Evolutionary conservation across 208 protist genomes (phyloP).

Genomic region (Sergeia podlipaevii): DNA sequence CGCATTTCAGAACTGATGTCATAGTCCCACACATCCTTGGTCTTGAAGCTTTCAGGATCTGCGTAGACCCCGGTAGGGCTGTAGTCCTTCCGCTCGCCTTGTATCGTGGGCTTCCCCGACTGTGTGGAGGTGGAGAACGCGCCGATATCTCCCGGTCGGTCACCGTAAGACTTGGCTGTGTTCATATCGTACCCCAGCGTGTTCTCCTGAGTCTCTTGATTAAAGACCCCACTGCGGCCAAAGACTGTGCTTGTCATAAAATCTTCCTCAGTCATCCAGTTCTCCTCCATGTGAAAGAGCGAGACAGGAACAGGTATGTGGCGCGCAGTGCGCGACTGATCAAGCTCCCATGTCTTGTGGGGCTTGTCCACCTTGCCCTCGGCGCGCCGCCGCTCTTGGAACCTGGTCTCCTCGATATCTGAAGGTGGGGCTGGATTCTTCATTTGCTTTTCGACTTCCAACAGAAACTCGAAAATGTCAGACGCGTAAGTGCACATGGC

Average conservation of each 20-base stretch:
- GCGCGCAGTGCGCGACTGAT: conserved; percentile 70
- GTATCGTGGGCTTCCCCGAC: conserved; percentile 55
- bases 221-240: conserved; percentile 75
- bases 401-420: conserved; percentile 62
- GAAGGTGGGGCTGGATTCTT: conserved; percentile 47
- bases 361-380: conserved; percentile 26
- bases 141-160: conserved; percentile 64
- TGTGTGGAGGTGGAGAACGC: conserved; percentile 37
- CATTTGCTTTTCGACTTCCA: conserved; percentile 91
- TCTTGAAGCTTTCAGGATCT: conserved; percentile 75
- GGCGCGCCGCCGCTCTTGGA: conserved; percentile 48
- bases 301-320: conserved; percentile 83
- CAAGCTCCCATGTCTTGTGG: conserved; percentile 71
- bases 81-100: conserved; percentile 79
- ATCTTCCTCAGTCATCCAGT: conserved; percentile 88
- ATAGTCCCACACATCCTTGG: conserved; percentile 80
- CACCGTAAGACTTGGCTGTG: conserved; percentile 64
- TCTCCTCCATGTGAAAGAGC: conserved; percentile 90
- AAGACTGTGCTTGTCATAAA: conserved; percentile 79
- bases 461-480: conserved; percentile 88
- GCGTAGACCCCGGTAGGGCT: conserved; percentile 81
- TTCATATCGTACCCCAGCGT: conserved; percentile 86
- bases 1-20: conserved; percentile 70
- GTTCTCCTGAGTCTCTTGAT: conserved; percentile 88
- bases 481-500: conserved; percentile 86